Conservation (phyloP, 2,329 filamentous ascomycete species). For the Bipolaris sorokiniana region DNA sequence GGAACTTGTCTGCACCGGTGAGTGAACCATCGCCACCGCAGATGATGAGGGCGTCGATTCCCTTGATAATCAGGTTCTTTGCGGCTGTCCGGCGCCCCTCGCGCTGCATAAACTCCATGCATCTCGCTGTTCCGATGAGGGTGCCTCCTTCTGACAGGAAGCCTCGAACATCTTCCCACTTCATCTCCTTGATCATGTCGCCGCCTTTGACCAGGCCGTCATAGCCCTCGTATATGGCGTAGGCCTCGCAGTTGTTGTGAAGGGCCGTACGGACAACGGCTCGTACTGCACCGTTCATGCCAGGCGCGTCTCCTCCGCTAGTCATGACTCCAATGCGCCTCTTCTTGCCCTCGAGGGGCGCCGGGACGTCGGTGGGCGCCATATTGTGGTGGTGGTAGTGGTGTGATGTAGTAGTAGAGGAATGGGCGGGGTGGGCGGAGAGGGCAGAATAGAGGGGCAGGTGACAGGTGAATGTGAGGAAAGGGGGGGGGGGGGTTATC, state of each 20-base stretch:
- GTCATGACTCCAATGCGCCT: slow-evolving; percentile 88
- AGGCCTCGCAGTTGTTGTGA: slow-evolving; percentile 65
- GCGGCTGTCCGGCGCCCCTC: slow-evolving; percentile 82
- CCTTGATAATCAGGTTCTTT: slow-evolving; percentile 90
- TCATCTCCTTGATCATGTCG: slow-evolving; percentile 83
- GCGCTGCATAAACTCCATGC: slow-evolving; percentile 90
- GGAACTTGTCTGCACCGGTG: slow-evolving; percentile 93
- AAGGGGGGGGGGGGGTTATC: slow-evolving; percentile 11
- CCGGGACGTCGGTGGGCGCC: slow-evolving; percentile 41
- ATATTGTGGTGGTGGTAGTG: slow-evolving; percentile 19
- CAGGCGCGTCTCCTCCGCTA: slow-evolving; percentile 89
- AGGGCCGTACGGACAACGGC: slow-evolving; percentile 92
- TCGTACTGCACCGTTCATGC: slow-evolving; percentile 91
- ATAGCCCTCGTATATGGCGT: slow-evolving; percentile 82
- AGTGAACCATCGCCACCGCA: slow-evolving; percentile 91
- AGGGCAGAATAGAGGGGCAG: not conserved
- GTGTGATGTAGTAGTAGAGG: slow-evolving; percentile 8
- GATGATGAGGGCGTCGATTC: slow-evolving; percentile 95
- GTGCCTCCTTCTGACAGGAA: slow-evolving; percentile 95
- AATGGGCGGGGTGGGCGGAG: slow-evolving; percentile 1
- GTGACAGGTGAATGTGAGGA: slow-evolving; percentile 5
- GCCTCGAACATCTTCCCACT: slow-evolving; percentile 92
- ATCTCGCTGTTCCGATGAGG: slow-evolving; percentile 92
- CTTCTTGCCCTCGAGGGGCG: slow-evolving; percentile 56
- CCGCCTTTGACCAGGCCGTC: slow-evolving; percentile 91